Evolutionary conservation across 2,329 filamentous ascomycete species (phyloP), one percentile per base, ranked within the genome.

Genomic region (Arthroderma uncinatum): DNA sequence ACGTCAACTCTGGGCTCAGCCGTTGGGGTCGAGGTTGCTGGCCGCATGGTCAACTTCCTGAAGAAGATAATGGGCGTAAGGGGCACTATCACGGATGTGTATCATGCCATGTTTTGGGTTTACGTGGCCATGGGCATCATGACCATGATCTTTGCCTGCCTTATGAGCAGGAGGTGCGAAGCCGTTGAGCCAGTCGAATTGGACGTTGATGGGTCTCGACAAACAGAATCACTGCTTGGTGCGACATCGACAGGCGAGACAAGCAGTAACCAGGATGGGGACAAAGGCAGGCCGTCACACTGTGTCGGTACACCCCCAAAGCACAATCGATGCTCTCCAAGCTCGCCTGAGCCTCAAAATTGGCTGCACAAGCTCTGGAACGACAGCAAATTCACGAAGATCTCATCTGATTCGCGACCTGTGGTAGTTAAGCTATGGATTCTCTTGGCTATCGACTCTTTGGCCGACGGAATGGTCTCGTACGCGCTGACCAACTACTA

Each of bases 401-500:
- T 48, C 10, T 48, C 44, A 14, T 25, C 21, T n/a, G 44, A 48
- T 6, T 30, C 44, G 12, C 44, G 25, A 9, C n/a, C 23, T 28
- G 44, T 48, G 44, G 23, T 48, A 1, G 28, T 48, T 12, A 48
- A 48, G 23, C 44, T 48, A 12, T 30, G 44, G 44, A 14, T 48
- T 14, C 44, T 48, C 14, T 25, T 48, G 10, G 28, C 44, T 14
- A 48, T 48, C 2, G 44, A 48, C 44, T 48, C 44, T 7, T n/a
- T 48, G 14, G 44, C 44, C 23, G 44, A 48, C 2, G 44, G 44
- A 16, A 48, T 48, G 44, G 44, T 48, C 21, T 48, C 44, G 12
- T 48, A 48, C 23, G 44, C 44, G 23, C 44, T 48, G 10, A 48
- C 44, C 10, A 30, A 48, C 44, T 48, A 48, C 44, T 48, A 48